phyloP scores from a whole-genome alignment of 108 stramenopile species.

The Conticribra weissflogii region DNA sequence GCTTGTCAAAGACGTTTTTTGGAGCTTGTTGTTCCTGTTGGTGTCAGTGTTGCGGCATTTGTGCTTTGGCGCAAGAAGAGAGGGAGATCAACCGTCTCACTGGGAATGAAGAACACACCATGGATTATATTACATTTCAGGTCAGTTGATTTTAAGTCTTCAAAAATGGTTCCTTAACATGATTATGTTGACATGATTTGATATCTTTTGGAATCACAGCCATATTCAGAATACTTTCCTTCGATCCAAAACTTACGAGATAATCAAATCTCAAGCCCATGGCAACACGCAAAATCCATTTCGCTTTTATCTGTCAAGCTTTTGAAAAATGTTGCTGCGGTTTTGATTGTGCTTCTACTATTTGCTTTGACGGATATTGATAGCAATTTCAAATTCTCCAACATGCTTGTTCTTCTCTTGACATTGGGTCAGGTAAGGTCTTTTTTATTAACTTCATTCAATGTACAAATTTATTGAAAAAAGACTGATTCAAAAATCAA shows the following conservation, averaged over 20 bases:
- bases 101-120: conserved; percentile 26
- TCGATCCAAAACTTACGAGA: conserved; percentile 31
- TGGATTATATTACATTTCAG: conserved; percentile 54
- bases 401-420: conserved; percentile 40
- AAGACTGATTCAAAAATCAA: too few species aligned
- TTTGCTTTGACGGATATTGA: conserved; percentile 47
- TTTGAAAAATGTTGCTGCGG: conserved; percentile 28
- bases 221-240: conserved; percentile 45
- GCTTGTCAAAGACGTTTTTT: conserved; percentile 39
- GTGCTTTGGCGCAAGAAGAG: conserved; percentile 52
- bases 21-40: conserved; percentile 44
- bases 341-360: conserved; percentile 20
- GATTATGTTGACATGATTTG: too few species aligned
- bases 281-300: conserved; percentile 17
- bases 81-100: conserved; percentile 45
- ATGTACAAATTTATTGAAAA: too few species aligned
- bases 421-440: conserved; percentile 50
- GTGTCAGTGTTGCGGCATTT: conserved; percentile 50
- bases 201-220: too few species aligned
- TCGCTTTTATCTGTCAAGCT: conserved; percentile 43
- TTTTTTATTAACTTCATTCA: too few species aligned
- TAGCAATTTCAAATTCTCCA: conserved; percentile 38
- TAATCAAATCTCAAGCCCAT: conserved; percentile 23
- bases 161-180: not conserved
- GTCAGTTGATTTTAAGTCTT: not conserved